phyloP scores from a whole-genome alignment of 2,329 filamentous ascomycete species.

The Penicillium sp. region DNA sequence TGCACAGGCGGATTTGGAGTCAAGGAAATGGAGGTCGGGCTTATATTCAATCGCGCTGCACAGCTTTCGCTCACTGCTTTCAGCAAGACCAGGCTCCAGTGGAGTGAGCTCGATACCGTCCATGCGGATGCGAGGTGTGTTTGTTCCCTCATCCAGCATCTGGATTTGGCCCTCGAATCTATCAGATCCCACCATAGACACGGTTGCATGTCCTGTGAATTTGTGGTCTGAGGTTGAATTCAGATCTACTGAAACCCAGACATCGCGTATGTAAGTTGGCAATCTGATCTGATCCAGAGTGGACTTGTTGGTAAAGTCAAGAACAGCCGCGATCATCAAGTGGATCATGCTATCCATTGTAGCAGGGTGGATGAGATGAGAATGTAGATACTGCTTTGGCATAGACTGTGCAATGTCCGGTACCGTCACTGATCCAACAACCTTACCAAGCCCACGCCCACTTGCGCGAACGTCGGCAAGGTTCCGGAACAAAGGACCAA shows the following conservation, averaged over 20 bases:
- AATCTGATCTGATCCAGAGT: slow-evolving; percentile 26
- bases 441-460: slow-evolving; percentile 15
- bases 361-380: slow-evolving; percentile 38
- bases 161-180: slow-evolving; percentile 21
- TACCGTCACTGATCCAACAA: slow-evolving; percentile 27
- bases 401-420: slow-evolving; percentile 32
- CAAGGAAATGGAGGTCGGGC: slow-evolving; percentile 25
- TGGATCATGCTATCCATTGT: slow-evolving; percentile 39
- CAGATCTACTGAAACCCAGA: slow-evolving; percentile 33
- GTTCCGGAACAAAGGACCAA: slow-evolving; percentile 34
- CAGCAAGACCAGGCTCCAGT: slow-evolving; percentile 21
- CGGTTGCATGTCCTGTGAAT: slow-evolving; percentile 28
- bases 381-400: slow-evolving; percentile 33
- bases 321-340: slow-evolving; percentile 26
- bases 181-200: slow-evolving; percentile 2
- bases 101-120: slow-evolving; percentile 30
- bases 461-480: slow-evolving; percentile 24
- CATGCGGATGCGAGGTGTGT: slow-evolving; percentile 19
- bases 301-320: slow-evolving; percentile 23
- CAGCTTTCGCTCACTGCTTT: slow-evolving; percentile 16
- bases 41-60: slow-evolving; percentile 31
- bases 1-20: slow-evolving; percentile 14
- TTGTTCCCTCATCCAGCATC: slow-evolving; percentile 18
- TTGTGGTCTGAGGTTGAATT: slow-evolving; percentile 15
- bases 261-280: slow-evolving; percentile 33